Evolutionary conservation across 768 basidiomycete genomes (phyloP).

Genomic region (Cytidiella melzeri): DNA sequence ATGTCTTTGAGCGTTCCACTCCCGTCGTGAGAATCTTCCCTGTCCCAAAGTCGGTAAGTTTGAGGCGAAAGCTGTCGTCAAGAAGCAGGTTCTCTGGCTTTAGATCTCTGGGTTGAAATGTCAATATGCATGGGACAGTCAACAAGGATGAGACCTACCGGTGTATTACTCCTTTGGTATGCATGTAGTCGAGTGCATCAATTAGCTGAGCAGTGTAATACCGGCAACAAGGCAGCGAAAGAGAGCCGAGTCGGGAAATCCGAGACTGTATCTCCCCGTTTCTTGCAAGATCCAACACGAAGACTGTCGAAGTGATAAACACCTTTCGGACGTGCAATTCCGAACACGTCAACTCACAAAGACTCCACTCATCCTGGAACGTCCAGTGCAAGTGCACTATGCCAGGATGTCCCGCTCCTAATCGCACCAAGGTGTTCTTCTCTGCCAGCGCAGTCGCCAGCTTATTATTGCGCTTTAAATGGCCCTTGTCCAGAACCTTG

Average conservation of each 20-base stretch:
- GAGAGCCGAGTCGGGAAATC: constrained; percentile 75
- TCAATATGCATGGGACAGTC: constrained; percentile 1
- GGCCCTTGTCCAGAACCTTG: constrained; percentile 80
- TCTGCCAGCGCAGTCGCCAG: constrained; percentile 73
- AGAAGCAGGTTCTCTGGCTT: constrained; percentile 88
- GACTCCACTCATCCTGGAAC: constrained; percentile 78
- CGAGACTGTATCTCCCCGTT: constrained; percentile 77
- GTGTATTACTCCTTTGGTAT: constrained; percentile 84
- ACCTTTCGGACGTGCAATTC: not conserved
- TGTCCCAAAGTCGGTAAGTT: constrained; percentile 96
- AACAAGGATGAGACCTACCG: constrained; percentile 36
- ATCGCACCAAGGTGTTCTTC: constrained; percentile 65
- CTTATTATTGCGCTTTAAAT: constrained; percentile 74
- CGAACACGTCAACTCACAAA: constrained; percentile 52
- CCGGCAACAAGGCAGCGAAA: constrained; percentile 68
- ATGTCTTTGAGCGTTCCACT: constrained; percentile 57
- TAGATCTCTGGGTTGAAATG: constrained; percentile 45
- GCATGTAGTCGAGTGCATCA: constrained; percentile 88
- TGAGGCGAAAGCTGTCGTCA: constrained; percentile 81
- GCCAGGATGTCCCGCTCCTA: constrained; percentile 68
- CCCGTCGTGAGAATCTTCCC: constrained; percentile 65
- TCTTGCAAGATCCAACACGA: constrained; percentile 68
- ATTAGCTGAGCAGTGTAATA: constrained; percentile 90
- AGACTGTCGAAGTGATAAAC: constrained; percentile 41
- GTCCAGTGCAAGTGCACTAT: constrained; percentile 77